These are phyloP conservation scores for Phragmites australis DNA, from an alignment of 176 grass and related monocot genomes.

Conservation along the genomic window DNA sequence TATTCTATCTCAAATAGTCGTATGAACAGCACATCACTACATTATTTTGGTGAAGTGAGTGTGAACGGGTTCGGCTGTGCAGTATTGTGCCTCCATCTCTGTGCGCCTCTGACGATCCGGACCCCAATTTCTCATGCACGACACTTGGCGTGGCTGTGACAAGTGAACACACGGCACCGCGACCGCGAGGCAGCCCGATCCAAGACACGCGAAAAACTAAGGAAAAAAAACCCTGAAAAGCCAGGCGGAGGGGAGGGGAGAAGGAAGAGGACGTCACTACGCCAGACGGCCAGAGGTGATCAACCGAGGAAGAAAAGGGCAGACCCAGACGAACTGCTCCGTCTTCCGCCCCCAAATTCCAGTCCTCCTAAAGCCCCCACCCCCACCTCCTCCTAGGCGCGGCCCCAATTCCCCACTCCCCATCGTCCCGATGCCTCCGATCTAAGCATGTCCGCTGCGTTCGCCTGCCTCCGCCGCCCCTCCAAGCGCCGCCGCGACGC, in stretches of 20 bases:
- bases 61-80: no score
- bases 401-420: conserved; percentile 26
- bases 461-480: conserved; percentile 49
- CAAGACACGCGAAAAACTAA: background rate
- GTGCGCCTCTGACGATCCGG: no score
- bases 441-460: conserved; percentile 56
- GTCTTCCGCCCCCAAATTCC: conserved; percentile 39
- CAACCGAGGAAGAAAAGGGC: background rate
- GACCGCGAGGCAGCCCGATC: background rate
- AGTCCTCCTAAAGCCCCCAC: conserved; percentile 42
- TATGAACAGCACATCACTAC: no score
- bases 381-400: background rate
- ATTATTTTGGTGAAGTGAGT: no score
- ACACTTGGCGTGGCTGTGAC: no score
- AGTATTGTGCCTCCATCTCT: no score
- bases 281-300: conserved; percentile 9
- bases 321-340: background rate
- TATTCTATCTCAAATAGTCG: no score
- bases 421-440: conserved; percentile 47
- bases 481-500: conserved; percentile 66
- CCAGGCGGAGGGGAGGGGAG: no score
- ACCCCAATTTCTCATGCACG: no score
- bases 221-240: background rate
- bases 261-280: background rate
- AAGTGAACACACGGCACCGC: background rate